Base-by-base conservation (phyloP, 768 basidiomycete genomes). In the Suillus spraguei region DNA sequence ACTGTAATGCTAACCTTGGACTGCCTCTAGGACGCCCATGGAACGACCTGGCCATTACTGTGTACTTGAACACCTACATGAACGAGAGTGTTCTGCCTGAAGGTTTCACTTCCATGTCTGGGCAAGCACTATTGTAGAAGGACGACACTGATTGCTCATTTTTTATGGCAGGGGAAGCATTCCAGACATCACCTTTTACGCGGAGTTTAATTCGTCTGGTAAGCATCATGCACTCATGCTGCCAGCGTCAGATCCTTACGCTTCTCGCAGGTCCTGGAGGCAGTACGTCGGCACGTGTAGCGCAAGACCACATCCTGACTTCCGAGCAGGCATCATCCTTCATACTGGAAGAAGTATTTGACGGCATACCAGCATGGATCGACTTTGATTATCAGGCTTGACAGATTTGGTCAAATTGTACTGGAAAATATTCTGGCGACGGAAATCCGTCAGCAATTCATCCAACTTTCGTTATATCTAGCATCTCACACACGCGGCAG, bases 61-160 rank as follows among this genome's bases (percentile, higher is more conserved):
- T 89, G 1, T 89, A 76, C 64, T 71, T 88, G 9, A 74, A 72
- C 6, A 87, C 81, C 0, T 82, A 79, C 59, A 89, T 89, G 87
- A 86, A 89, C 60, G 76, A 82, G 14, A 85, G 80, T 65, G 80
- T 88, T 39, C 55, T 75, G 8, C 79, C 85, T 1, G 78, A 69
- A 11, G 86, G 87, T 9, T 88, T 82, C 76, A 82, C 71, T 1
- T 77, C 84, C 0, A 87, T 85, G 65, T 70, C 75, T 64, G 74
- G 72, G 56, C 41, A 28, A 39, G 56, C 14, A 36, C 10, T 5
- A 41, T 58, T 13, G 24, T 6, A 58, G 28, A 5, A 10, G 1
- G 13, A 58, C 3, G 9, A 24, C 14, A 13, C 56, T 17, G 13
- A 58, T 58, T 24, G 46, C 38, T 39, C 3, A 65, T 5, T 35